Percentiles rank a stretch among this genome's conserved stretches.
These are phyloP conservation scores for Colletotrichum gloeosporioides DNA, from an alignment of 2,329 filamentous ascomycete genomes.

Conservation along the genomic window DNA sequence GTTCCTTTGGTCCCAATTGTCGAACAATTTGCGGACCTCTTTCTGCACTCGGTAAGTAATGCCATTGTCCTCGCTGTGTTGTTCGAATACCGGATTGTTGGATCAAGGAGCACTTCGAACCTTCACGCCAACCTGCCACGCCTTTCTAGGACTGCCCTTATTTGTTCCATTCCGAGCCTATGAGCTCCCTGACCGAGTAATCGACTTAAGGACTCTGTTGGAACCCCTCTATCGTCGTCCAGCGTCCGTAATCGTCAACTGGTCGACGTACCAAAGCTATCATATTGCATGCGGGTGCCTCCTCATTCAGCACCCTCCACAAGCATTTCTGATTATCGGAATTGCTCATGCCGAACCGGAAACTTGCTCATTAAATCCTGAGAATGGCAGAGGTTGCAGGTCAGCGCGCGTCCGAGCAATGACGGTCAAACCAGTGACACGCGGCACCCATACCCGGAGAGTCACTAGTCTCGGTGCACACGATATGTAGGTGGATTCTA, in stretches of 20 bases:
- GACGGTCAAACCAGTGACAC: not conserved
- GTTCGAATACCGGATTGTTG: not conserved
- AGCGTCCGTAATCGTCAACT: no score
- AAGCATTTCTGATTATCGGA: not conserved
- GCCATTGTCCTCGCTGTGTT: accelerated
- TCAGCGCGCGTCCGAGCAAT: not conserved
- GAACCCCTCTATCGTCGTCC: no score
- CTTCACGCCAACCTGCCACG: accelerated
- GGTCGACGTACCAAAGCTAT: not conserved
- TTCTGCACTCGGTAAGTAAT: not conserved
- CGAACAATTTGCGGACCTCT: not conserved
- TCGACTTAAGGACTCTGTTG: not conserved
- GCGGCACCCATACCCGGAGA: not conserved
- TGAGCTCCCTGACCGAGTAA: not conserved
- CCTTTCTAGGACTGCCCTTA: not conserved
- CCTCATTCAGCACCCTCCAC: not conserved
- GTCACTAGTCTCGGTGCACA: not conserved
- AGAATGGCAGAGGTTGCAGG: not conserved
- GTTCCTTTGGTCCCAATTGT: not conserved
- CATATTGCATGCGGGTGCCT: not conserved
- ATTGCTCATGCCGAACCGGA: not conserved
- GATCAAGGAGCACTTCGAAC: not conserved
- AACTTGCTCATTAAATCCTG: not conserved
- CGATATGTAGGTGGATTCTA: not conserved
- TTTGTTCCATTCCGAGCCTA: not conserved